phyloP scores from a whole-genome alignment of 2,329 filamentous ascomycete genomes.

The Passalora sequoiae region DNA sequence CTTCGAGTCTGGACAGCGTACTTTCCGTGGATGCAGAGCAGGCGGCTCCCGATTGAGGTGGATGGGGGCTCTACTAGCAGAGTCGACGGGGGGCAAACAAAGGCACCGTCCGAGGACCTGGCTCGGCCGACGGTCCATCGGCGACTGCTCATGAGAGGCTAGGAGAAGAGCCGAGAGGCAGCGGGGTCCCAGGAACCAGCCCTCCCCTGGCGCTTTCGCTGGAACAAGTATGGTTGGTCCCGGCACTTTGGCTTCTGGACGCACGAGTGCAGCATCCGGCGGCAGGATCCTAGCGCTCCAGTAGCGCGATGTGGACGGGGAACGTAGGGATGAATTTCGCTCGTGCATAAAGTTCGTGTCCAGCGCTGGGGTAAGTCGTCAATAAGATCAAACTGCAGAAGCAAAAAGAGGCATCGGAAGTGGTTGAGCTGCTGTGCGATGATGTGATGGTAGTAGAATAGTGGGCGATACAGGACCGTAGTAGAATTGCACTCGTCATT shows the following conservation, averaged over 20 bases:
- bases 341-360: neutral
- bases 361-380: too few species aligned
- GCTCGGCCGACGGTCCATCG: too few species aligned
- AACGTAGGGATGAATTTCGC: neutral
- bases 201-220: constrained; percentile 1
- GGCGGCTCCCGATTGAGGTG: too few species aligned
- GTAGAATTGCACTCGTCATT: too few species aligned
- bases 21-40: too few species aligned
- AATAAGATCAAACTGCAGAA: neutral
- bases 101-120: too few species aligned
- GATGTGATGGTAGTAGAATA: neutral
- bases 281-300: neutral
- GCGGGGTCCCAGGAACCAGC: neutral
- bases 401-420: neutral
- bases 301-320: constrained; percentile 1
- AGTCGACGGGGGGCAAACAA: too few species aligned
- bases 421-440: neutral
- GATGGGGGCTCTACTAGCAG: too few species aligned
- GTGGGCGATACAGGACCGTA: too few species aligned
- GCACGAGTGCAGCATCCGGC: neutral
- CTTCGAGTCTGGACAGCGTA: too few species aligned
- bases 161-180: too few species aligned
- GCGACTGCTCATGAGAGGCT: too few species aligned
- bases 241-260: neutral
- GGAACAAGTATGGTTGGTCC: neutral